Evolutionary conservation across 805 yeast species (phyloP).

Genomic region (Millerozyma acaciae): DNA sequence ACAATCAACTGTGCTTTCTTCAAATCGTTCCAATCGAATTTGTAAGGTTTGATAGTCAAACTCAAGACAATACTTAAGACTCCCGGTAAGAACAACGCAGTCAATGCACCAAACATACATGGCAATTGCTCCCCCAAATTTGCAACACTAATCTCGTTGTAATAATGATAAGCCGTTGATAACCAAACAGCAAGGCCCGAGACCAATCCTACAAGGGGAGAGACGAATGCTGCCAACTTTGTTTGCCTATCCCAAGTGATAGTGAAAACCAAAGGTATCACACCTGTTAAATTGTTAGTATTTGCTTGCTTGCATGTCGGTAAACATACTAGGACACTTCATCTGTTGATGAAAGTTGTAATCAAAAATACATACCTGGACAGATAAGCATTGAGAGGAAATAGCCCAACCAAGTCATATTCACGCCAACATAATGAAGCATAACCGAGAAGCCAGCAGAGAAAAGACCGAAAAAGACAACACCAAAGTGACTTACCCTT

Average conservation of each 20-base stretch:
- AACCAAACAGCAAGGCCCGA: slow-evolving; percentile 31
- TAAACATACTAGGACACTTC: background rate
- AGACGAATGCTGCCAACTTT: slow-evolving; percentile 22
- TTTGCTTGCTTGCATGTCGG: too few relatives aligned
- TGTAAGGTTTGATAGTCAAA: slow-evolving; percentile 19
- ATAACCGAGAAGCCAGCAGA: slow-evolving; percentile 38
- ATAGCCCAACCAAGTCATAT: slow-evolving; percentile 30
- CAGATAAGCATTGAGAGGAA: slow-evolving; percentile 34
- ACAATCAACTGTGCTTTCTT: slow-evolving; percentile 17
- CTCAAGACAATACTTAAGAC: slow-evolving; percentile 24
- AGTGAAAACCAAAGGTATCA: slow-evolving; percentile 30
- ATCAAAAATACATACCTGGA: slow-evolving; percentile 16
- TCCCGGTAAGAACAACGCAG: slow-evolving; percentile 31
- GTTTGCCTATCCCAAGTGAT: slow-evolving; percentile 33
- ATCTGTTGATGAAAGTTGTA: background rate
- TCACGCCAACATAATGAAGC: slow-evolving; percentile 25
- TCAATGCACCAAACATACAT: slow-evolving; percentile 30
- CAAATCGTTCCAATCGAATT: slow-evolving; percentile 28
- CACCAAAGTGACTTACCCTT: slow-evolving; percentile 39
- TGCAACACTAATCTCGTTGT: slow-evolving; percentile 22
- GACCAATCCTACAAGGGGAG: slow-evolving; percentile 29
- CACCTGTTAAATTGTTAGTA: slow-evolving; percentile 13
- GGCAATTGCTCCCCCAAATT: slow-evolving; percentile 30
- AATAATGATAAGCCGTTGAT: slow-evolving; percentile 23
- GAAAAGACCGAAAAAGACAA: slow-evolving; percentile 34